These are phyloP conservation scores for Sonneratia alba DNA, from an alignment of 345 rosid genomes.

Conservation along the genomic window DNA sequence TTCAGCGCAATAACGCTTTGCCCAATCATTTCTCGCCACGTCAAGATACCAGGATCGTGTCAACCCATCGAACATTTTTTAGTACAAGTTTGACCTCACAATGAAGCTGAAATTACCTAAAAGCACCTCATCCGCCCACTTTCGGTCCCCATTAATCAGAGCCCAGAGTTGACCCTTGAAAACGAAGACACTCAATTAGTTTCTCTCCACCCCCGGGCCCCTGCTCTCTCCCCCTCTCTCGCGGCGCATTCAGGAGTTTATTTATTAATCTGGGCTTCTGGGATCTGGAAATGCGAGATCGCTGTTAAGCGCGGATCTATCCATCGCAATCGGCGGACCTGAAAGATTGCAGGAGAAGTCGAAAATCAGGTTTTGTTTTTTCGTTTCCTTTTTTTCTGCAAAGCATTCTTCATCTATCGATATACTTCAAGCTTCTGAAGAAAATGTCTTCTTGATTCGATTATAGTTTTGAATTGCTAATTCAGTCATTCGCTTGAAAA, in stretches of 20 bases:
- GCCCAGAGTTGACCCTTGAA: background rate
- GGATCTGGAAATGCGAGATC: background rate
- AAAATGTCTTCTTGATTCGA: background rate
- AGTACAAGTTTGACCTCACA: background rate
- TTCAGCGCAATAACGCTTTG: background rate
- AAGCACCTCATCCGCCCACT: background rate
- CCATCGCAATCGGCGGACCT: constrained; percentile 1
- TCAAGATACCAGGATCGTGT: background rate
- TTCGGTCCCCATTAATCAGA: too few relatives aligned
- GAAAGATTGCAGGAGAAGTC: background rate
- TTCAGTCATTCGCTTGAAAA: background rate
- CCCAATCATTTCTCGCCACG: background rate
- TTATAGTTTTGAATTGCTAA: background rate
- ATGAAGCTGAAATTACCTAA: background rate
- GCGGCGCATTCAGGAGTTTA: background rate
- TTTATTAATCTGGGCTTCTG: background rate
- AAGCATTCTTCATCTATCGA: background rate
- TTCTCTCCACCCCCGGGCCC: background rate
- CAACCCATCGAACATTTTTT: background rate
- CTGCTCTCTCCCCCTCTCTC: background rate
- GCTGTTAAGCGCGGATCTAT: background rate
- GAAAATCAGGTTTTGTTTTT: background rate
- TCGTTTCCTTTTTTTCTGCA: background rate
- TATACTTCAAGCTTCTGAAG: background rate
- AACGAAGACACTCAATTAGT: background rate